Conservation (phyloP, 495 filamentous ascomycete genomes). For the Tuber brumale region DNA sequence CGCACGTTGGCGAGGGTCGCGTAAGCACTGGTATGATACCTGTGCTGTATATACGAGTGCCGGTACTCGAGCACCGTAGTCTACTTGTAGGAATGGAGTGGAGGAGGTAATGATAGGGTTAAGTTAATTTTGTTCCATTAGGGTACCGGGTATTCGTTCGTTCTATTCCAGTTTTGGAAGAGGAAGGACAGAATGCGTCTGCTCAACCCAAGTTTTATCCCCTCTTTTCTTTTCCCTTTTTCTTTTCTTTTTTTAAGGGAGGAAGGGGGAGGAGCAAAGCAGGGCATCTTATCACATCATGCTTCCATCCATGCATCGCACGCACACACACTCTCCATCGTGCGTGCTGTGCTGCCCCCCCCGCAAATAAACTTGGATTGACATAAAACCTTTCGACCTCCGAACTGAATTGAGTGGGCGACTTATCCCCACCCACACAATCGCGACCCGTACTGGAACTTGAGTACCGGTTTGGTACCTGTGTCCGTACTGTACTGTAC, state of each 20-base stretch:
- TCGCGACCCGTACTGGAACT: background rate
- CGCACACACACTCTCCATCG: background rate
- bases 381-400: background rate
- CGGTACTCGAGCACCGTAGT: no score
- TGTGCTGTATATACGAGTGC: background rate
- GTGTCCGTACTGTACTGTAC: background rate
- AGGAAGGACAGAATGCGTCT: no score
- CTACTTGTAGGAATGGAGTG: no score
- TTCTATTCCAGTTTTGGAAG: background rate
- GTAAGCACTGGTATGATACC: background rate
- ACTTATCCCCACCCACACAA: background rate
- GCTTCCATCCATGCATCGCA: background rate
- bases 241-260: background rate
- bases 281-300: background rate
- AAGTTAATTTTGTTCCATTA: background rate
- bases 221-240: background rate
- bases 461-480: no score
- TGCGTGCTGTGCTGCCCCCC: background rate
- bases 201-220: background rate
- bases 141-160: background rate
- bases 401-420: background rate
- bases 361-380: background rate
- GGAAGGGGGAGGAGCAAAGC: background rate
- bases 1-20: background rate
- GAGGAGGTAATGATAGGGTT: background rate